A percentile compares a stretch with the other conserved stretches of the same genome.
phyloP scores from a whole-genome alignment of 129 eudicot species.

The Helianthus annuus region DNA sequence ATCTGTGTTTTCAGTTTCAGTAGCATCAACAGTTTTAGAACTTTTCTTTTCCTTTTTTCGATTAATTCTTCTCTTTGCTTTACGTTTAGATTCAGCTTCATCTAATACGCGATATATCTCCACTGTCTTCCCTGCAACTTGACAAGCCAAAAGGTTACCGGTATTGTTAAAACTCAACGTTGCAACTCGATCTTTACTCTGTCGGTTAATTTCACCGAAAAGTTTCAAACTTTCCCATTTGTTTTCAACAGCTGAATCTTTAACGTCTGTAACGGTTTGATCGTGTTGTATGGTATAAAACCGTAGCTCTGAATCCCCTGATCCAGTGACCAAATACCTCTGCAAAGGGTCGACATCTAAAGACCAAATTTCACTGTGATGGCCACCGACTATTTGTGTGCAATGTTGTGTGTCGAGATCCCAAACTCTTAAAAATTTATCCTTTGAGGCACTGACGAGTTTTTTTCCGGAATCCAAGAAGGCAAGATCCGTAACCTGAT shows the following conservation, averaged over 20 bases:
- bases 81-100: conserved; percentile 82
- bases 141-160: conserved; percentile 88
- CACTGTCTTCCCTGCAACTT: conserved; percentile 86
- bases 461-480: conserved; percentile 84
- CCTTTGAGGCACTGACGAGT: conserved; percentile 87
- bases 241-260: conserved; percentile 37
- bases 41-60: conserved; percentile 83
- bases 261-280: conserved; percentile 29
- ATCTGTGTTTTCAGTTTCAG: conserved; percentile 45
- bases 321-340: conserved; percentile 85
- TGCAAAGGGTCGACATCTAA: conserved; percentile 71
- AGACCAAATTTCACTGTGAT: conserved; percentile 98
- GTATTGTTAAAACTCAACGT: conserved; percentile 72
- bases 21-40: conserved; percentile 47
- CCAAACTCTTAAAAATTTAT: conserved; percentile 95
- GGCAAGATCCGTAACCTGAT: conserved; percentile 95
- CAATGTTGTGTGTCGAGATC: conserved; percentile 97
- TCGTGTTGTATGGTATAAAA: conserved; percentile 56
- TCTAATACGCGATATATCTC: conserved; percentile 84
- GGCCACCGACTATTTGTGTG: conserved; percentile 90
- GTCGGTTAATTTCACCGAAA: conserved; percentile 88
- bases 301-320: conserved; percentile 83
- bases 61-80: conserved; percentile 81
- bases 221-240: conserved; percentile 89
- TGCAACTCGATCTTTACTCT: conserved; percentile 84